Conservation (phyloP, 495 filamentous ascomycete species). For the Hypomontagnella submonticulosa region DNA sequence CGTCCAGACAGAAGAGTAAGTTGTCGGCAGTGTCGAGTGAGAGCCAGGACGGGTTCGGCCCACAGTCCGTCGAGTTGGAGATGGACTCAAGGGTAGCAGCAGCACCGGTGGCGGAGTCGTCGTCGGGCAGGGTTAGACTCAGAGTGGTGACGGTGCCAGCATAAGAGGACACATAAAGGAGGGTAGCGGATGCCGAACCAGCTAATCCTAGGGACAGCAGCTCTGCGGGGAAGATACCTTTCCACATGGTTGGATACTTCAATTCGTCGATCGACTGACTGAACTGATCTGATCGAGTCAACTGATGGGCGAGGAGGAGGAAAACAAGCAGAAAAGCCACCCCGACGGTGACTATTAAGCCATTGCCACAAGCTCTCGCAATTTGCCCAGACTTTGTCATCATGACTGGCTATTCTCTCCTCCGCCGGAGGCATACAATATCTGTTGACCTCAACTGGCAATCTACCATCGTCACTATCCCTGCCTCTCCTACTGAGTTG, state of each 20-base stretch:
- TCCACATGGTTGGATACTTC: constrained; percentile 44
- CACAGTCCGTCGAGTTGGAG: constrained; percentile 61
- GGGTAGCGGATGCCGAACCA: constrained; percentile 50
- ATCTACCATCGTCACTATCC: constrained; percentile 25
- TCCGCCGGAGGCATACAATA: constrained; percentile 22
- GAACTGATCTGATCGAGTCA: constrained; percentile 16
- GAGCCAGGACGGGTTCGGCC: constrained; percentile 68
- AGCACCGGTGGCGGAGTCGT: constrained; percentile 35
- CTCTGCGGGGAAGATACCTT: constrained; percentile 45
- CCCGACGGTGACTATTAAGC: constrained; percentile 39
- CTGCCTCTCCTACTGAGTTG: constrained; percentile 22
- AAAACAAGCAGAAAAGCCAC: constrained; percentile 39
- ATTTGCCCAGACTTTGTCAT: constrained; percentile 36
- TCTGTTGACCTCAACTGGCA: constrained; percentile 28
- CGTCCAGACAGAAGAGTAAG: constrained; percentile 71
- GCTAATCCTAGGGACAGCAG: constrained; percentile 47
- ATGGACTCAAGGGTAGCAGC: constrained; percentile 48
- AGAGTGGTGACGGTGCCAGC: constrained; percentile 67
- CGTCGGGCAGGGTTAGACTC: constrained; percentile 50
- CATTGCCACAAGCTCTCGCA: constrained; percentile 28
- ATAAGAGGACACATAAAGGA: constrained; percentile 72
- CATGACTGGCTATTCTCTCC: constrained; percentile 16
- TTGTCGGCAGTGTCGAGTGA: constrained; percentile 58
- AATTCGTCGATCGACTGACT: constrained; percentile 33
- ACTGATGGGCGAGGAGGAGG: constrained; percentile 41